Conservation (phyloP, 2,329 filamentous ascomycete species). For the Stemphylium vesicarium region DNA sequence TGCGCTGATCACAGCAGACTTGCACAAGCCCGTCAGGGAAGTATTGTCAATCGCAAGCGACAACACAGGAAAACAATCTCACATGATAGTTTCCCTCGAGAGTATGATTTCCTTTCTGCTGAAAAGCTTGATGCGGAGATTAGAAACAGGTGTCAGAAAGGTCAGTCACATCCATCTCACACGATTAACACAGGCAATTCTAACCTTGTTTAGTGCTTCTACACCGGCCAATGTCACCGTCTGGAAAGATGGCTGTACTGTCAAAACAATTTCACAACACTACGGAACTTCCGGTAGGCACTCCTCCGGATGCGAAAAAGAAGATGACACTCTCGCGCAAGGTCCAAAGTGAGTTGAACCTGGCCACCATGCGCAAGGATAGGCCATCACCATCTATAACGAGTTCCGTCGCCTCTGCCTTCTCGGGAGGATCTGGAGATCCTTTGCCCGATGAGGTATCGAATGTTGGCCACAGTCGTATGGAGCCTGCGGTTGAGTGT, state of each 20-base stretch:
- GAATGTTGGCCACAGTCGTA: background rate
- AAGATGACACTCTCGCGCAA: slow-evolving; percentile 33
- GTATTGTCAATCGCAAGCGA: slow-evolving; percentile 44
- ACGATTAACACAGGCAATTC: background rate
- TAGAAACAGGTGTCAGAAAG: slow-evolving; percentile 30
- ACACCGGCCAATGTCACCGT: slow-evolving; percentile 45
- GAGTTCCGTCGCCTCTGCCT: slow-evolving; percentile 36
- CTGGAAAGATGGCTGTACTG: slow-evolving; percentile 47
- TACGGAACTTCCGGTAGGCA: slow-evolving; percentile 41
- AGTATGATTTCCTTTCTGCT: slow-evolving; percentile 19
- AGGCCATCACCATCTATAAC: slow-evolving; percentile 8
- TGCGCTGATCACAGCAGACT: slow-evolving; percentile 32
- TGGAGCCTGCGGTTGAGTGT: slow-evolving; percentile 27
- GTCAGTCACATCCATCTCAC: slow-evolving; percentile 16
- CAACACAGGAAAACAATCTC: slow-evolving; percentile 26
- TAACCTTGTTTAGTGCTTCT: slow-evolving; percentile 27
- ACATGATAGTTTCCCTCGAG: slow-evolving; percentile 11
- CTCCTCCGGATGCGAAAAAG: slow-evolving; percentile 30
- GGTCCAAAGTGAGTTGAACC: slow-evolving; percentile 40
- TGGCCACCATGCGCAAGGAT: slow-evolving; percentile 17
- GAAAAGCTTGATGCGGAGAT: slow-evolving; percentile 36
- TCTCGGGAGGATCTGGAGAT: slow-evolving; percentile 42
- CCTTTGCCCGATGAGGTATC: slow-evolving; percentile 38
- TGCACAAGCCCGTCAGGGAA: slow-evolving; percentile 51
- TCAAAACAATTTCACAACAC: slow-evolving; percentile 46